These are phyloP conservation scores for Candida yuanshanica DNA, from an alignment of 805 yeast species.

Conservation along the genomic window DNA sequence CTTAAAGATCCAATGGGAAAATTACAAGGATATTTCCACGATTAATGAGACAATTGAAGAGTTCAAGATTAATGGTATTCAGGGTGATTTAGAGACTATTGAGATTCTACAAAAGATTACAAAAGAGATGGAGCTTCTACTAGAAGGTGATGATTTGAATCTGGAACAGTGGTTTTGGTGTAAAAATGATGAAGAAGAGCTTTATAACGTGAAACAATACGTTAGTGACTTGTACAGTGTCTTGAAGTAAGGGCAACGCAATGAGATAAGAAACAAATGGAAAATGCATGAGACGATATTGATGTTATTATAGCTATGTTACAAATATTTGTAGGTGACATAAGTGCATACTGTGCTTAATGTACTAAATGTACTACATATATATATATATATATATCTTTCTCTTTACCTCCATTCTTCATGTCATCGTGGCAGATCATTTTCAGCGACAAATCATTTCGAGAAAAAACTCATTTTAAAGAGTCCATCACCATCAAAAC, in stretches of 20 bases:
- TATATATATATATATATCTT: too few relatives aligned
- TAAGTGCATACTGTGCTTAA: too few relatives aligned
- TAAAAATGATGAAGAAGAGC: constrained; percentile 5
- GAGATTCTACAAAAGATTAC: constrained; percentile 7
- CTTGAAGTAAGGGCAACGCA: background rate
- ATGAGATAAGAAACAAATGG: too few relatives aligned
- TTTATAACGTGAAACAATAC: constrained; percentile 4
- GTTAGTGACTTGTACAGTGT: constrained; percentile 1
- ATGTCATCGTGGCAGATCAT: too few relatives aligned
- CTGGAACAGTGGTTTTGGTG: constrained; percentile 1
- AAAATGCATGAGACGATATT: too few relatives aligned
- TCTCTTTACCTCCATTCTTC: too few relatives aligned
- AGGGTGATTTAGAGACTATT: constrained; percentile 29
- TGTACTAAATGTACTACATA: too few relatives aligned
- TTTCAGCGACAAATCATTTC: too few relatives aligned
- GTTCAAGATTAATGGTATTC: constrained; percentile 36
- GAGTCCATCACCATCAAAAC: background rate
- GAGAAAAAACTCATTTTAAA: too few relatives aligned
- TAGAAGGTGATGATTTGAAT: background rate
- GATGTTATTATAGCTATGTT: too few relatives aligned
- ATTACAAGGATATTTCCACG: constrained; percentile 30
- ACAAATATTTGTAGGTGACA: too few relatives aligned
- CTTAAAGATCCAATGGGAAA: constrained; percentile 32
- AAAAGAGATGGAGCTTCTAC: constrained; percentile 3
- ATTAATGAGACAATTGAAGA: constrained; percentile 33